Conservation (phyloP, 2,329 filamentous ascomycete species). For the Colletotrichum sp. region DNA sequence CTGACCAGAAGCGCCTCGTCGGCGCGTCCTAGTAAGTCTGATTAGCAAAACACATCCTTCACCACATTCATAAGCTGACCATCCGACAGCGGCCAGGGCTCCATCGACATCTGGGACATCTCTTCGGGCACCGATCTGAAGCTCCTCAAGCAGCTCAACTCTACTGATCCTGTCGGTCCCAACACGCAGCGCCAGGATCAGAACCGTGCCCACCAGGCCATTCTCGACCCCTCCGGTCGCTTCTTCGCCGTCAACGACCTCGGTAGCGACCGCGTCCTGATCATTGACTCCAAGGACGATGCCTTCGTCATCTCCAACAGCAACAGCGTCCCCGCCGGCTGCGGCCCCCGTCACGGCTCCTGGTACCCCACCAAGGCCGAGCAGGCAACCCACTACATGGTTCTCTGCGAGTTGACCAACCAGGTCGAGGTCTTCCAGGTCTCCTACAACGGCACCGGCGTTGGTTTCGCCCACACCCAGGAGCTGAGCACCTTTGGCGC, state of each 20-base stretch:
- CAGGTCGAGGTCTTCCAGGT: constrained; percentile 47
- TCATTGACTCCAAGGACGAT: constrained; percentile 49
- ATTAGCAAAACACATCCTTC: too few species aligned
- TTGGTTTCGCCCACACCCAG: constrained; percentile 41
- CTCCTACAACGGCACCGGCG: constrained; percentile 36
- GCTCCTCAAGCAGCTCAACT: constrained; percentile 42
- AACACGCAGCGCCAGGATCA: constrained; percentile 33
- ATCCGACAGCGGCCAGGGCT: constrained; percentile 32
- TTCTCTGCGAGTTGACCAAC: constrained; percentile 53
- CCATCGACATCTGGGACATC: constrained; percentile 52
- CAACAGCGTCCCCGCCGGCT: constrained; percentile 40
- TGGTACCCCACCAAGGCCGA: constrained; percentile 43
- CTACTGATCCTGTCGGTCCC: constrained; percentile 37
- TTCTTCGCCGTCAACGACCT: constrained; percentile 56
- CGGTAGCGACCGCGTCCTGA: constrained; percentile 51
- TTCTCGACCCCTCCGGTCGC: constrained; percentile 52
- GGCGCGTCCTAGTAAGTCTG: constrained; percentile 41
- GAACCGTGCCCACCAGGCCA: constrained; percentile 51
- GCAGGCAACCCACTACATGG: constrained; percentile 48
- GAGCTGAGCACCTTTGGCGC: constrained; percentile 41
- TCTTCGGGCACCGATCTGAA: constrained; percentile 35
- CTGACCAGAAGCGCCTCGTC: constrained; percentile 48
- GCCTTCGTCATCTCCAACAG: constrained; percentile 40
- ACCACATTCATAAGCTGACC: background rate
- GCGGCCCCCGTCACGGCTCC: constrained; percentile 56